Base-by-base conservation (phyloP, 306 rosid species). In the Cicer cuneatum region DNA sequence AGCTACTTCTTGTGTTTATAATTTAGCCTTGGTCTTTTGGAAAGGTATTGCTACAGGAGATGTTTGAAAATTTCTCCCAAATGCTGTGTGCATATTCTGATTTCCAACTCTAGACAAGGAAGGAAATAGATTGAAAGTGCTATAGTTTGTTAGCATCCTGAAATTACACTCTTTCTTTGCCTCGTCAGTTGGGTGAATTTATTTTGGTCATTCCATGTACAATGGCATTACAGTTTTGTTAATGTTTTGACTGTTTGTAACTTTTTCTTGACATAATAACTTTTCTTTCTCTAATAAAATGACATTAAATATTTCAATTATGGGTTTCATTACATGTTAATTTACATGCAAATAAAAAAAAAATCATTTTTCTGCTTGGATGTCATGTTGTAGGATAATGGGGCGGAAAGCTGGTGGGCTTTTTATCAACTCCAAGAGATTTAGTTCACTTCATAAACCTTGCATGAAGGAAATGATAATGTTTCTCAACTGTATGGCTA, bases 391-490 rank as follows among this genome's bases (percentile, higher is more conserved):
- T 10, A 83, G 82, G 79, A 78, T 37, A 80, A 91, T 93, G 97
- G 96, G 98, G 71, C 83, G 96, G 57, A 93, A 93, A 85, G 88
- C 79, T 72, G 90, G 91, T 54, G 61, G 85, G 1, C 86, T 89
- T 70, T 85, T 64, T 74, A 87, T 93, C 42, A 91, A 93, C 66
- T 82, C 96, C 12, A 91, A 89, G 89, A 93, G 75, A 79, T 93
- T 91, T 74, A 84, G 91, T 18, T 29, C 83, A 8, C 86, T 93
- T 72, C 83, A 83, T 66, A 93, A 93, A 80, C 97, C 97, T 63
- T 93, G 97, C 88, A 93, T 89, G 96, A 85, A 85, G 89, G 98
- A 93, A 75, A 91, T 89, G 98, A 24, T 76, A 41, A 5, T 83
- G 67, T 89, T 93, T 74, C 93, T 93, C 86, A 93, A 46, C 60